Conservation (phyloP, 192 early-diverging fungal genomes). For the Coemansia asiatica region DNA sequence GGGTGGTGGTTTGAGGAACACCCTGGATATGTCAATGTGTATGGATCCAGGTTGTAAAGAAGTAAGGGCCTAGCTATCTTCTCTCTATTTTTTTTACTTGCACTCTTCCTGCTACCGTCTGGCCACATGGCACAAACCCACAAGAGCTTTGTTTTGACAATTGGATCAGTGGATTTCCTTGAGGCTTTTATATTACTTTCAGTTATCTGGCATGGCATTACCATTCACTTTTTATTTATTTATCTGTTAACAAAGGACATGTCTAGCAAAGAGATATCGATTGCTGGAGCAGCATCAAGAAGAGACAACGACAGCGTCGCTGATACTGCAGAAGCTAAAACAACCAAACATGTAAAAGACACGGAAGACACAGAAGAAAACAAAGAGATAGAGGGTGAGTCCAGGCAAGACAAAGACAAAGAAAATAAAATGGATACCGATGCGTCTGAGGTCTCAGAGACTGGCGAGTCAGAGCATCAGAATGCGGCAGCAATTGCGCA, state of each 20-base stretch:
- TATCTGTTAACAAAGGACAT: background rate
- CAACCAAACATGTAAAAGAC: background rate
- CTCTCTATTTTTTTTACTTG: no score
- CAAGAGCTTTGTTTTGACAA: conserved; percentile 1
- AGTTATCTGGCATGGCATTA: background rate
- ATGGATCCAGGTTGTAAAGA: conserved; percentile 5
- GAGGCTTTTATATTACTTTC: no score
- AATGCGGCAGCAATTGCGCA: conserved; percentile 16
- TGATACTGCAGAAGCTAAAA: background rate
- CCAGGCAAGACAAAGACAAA: background rate
- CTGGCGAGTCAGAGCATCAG: background rate
- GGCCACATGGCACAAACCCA: background rate
- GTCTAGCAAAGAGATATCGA: conserved; percentile 11
- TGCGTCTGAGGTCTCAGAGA: background rate
- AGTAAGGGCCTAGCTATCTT: no score
- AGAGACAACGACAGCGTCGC: background rate
- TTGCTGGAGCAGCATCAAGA: conserved; percentile 19
- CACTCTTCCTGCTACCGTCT: no score
- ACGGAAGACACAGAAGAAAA: background rate
- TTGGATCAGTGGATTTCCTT: background rate
- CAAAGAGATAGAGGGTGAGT: background rate
- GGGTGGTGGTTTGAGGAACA: conserved; percentile 62
- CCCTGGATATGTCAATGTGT: conserved; percentile 57
- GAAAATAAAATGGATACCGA: background rate
- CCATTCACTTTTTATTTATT: no score